Conservation (phyloP, 140 eudicot genomes). For the Erigeron philadelphicus region DNA sequence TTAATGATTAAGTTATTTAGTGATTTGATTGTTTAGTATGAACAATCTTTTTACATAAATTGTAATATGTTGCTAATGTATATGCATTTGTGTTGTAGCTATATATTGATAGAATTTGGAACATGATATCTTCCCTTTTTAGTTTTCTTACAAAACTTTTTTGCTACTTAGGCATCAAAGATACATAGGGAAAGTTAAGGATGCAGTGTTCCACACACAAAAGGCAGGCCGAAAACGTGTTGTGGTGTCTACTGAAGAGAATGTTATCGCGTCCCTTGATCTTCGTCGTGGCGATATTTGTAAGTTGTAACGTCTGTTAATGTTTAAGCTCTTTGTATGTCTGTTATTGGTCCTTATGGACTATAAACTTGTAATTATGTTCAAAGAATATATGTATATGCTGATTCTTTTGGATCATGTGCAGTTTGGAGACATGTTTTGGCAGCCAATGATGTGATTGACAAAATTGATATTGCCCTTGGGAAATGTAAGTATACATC, state of each 20-base stretch:
- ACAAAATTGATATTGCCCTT: conserved; percentile 75
- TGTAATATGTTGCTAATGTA: too few species aligned
- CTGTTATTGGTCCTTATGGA: conserved; percentile 1
- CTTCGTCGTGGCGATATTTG: conserved; percentile 94
- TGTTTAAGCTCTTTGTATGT: conserved; percentile 2
- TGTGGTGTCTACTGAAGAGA: conserved; percentile 80
- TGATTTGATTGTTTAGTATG: too few species aligned
- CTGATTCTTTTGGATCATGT: conserved; percentile 23
- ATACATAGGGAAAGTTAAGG: conserved; percentile 84
- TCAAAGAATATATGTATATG: conserved; percentile 6
- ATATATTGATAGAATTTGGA: too few species aligned
- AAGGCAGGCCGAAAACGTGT: conserved; percentile 95
- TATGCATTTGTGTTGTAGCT: too few species aligned
- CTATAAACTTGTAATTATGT: neutral
- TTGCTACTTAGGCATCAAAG: conserved; percentile 65
- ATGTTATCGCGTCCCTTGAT: conserved; percentile 86
- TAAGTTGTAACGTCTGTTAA: conserved; percentile 26
- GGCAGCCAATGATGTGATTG: conserved; percentile 68
- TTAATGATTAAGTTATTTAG: too few species aligned
- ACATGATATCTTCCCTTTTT: too few species aligned
- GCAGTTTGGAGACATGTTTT: conserved; percentile 99
- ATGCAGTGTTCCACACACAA: conserved; percentile 92
- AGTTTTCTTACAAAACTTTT: too few species aligned
- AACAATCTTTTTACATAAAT: too few species aligned
- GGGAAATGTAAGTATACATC: conserved; percentile 66